A percentile compares a stretch with the other conserved stretches of the same genome.
Evolutionary conservation across 495 filamentous ascomycete genomes (phyloP).

Genomic region (Neurospora sp.): DNA sequence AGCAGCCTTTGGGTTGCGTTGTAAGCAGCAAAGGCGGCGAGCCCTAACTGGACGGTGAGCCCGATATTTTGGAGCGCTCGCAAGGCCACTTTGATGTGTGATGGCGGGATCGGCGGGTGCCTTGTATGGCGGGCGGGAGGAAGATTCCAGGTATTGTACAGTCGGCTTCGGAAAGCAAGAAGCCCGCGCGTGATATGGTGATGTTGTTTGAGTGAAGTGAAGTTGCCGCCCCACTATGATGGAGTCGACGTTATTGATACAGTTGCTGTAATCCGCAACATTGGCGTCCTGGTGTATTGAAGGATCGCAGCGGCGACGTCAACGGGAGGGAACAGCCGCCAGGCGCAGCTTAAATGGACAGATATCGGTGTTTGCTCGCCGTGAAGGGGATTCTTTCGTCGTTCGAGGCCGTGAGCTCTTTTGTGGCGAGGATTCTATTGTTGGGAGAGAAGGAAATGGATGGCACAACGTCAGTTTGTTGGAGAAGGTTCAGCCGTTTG

Average conservation of each 20-base stretch:
- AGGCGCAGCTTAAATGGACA: background rate
- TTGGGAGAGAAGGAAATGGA: background rate
- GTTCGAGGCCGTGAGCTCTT: background rate
- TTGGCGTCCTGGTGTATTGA: background rate
- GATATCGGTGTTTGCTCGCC: background rate
- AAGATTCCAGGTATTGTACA: background rate
- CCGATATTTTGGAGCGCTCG: slow-evolving; percentile 36
- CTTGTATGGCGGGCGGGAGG: background rate
- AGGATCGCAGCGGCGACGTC: background rate
- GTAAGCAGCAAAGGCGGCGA: slow-evolving; percentile 37
- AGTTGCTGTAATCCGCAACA: background rate
- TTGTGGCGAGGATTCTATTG: background rate
- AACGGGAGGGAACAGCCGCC: background rate
- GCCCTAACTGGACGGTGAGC: slow-evolving; percentile 39
- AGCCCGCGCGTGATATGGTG: background rate
- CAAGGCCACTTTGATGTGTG: slow-evolving; percentile 32
- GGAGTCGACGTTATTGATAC: background rate
- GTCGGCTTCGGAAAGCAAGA: background rate
- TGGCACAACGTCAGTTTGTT: background rate
- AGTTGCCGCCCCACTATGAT: background rate
- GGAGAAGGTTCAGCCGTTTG: background rate
- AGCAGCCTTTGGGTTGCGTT: slow-evolving; percentile 24
- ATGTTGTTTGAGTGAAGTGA: background rate
- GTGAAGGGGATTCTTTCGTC: background rate
- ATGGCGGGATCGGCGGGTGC: background rate